Conservation (phyloP, 169 alveolate genomes). For the Amoebophrya sp. region DNA sequence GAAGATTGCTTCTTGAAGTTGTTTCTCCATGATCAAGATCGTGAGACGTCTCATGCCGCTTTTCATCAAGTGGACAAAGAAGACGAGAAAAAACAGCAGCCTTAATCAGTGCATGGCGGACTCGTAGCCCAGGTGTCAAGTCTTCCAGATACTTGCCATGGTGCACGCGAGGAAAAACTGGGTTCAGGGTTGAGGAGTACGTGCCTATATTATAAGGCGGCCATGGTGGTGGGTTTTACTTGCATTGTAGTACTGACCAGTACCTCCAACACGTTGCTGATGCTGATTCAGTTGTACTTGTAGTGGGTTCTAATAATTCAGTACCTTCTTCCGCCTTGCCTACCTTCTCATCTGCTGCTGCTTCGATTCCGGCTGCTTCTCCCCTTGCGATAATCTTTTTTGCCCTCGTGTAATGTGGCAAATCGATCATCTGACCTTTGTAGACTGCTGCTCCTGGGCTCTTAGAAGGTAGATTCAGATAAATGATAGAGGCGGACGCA, state of each 20-base stretch:
- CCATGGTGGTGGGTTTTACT: no score
- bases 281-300: no score
- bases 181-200: no score
- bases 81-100: background rate
- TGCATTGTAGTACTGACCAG: no score
- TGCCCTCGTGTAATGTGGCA: slow-evolving; percentile 37
- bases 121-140: slow-evolving; percentile 31
- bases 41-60: background rate
- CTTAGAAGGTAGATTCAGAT: no score
- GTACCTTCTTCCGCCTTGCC: background rate
- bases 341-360: background rate
- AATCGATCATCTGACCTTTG: slow-evolving; percentile 45
- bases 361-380: background rate
- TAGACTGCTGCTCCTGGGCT: background rate
- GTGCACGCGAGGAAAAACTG: background rate
- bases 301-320: no score
- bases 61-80: background rate
- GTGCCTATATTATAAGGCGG: no score
- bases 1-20: slow-evolving; percentile 34
- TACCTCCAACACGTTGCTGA: no score
- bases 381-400: slow-evolving; percentile 36
- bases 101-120: background rate
- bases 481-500: no score
- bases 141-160: slow-evolving; percentile 45
- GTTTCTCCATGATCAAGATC: slow-evolving; percentile 32